These are phyloP conservation scores for Phaseolus lunatus DNA, from an alignment of 306 rosid species.

Conservation along the genomic window DNA sequence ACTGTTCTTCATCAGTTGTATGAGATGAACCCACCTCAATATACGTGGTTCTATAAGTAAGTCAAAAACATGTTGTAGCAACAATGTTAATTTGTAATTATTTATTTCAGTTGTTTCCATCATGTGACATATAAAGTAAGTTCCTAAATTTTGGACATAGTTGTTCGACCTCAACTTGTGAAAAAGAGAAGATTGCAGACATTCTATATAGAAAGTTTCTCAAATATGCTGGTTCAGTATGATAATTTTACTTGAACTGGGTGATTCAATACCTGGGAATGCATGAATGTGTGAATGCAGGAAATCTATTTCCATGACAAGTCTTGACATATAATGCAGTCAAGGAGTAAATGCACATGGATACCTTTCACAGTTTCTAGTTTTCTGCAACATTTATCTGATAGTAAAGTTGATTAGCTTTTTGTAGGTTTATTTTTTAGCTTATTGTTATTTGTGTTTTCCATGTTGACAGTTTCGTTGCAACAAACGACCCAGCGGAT, in stretches of 20 bases:
- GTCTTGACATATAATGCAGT: no score
- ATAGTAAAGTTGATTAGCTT: not conserved
- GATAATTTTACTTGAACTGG: conserved; percentile 1
- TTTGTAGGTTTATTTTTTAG: not conserved
- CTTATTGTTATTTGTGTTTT: conserved; percentile 34
- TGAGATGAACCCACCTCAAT: conserved; percentile 93
- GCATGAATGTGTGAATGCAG: no score
- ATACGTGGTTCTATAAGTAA: conserved; percentile 92
- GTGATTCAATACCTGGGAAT: not conserved
- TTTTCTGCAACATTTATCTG: not conserved
- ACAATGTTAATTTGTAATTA: conserved; percentile 4
- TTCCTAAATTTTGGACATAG: not conserved
- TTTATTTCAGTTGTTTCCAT: not conserved
- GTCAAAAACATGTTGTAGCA: conserved; percentile 42
- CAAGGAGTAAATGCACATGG: not conserved
- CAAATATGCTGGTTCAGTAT: not conserved
- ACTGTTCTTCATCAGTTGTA: conserved; percentile 88
- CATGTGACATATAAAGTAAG: not conserved
- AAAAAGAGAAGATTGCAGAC: not conserved
- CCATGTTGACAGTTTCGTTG: conserved; percentile 69
- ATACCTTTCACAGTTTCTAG: not conserved
- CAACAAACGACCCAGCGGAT: conserved; percentile 70
- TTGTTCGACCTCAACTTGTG: not conserved
- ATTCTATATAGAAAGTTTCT: not conserved
- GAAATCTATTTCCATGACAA: no score